Evolutionary conservation across 345 rosid species (phyloP).

Genomic region (Cardamine occulta): DNA sequence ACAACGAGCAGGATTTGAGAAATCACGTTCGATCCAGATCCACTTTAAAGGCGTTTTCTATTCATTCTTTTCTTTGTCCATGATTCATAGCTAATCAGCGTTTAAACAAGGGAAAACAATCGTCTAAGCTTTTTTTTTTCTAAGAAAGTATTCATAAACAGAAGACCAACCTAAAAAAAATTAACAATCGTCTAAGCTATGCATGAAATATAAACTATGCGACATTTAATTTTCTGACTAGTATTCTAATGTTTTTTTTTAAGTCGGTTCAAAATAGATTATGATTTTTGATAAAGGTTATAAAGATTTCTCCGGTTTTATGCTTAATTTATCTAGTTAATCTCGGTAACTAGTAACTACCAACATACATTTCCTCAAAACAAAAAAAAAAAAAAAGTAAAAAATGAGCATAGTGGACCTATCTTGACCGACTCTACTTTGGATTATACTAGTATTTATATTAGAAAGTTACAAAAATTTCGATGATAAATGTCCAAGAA

Average conservation of each 20-base stretch:
- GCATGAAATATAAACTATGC: no score
- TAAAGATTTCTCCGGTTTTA: no score
- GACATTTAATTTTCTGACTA: background rate
- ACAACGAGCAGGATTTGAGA: background rate
- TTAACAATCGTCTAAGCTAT: no score
- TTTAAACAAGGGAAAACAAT: no score
- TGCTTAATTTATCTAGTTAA: background rate
- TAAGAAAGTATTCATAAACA: no score
- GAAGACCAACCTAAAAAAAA: no score
- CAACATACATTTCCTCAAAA: no score
- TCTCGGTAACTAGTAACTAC: background rate
- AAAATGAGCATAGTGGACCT: background rate
- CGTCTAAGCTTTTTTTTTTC: no score
- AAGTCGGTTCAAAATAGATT: background rate
- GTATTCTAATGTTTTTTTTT: no score
- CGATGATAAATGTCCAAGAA: background rate
- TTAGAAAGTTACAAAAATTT: background rate
- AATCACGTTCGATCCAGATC: background rate
- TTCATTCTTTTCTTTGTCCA: background rate
- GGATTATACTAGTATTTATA: background rate
- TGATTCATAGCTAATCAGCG: no score
- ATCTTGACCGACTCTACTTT: background rate
- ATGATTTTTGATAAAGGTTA: no score
- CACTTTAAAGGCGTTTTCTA: background rate
- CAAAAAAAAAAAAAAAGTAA: no score